Evolutionary conservation across 352 stramenopile species (phyloP).

Genomic region (Pythium aphanidermatum): DNA sequence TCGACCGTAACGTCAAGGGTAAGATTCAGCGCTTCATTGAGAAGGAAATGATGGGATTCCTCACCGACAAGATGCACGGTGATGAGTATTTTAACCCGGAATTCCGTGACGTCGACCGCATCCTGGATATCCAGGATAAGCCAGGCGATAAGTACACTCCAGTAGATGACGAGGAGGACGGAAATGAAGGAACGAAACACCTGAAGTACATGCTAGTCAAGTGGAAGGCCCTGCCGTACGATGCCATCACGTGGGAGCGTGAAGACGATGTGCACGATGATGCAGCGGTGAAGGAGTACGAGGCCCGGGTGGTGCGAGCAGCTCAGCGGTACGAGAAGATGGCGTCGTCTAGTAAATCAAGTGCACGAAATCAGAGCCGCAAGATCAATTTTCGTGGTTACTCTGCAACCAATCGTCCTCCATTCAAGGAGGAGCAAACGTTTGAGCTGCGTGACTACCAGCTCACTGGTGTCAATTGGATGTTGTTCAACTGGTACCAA

Average conservation of each 20-base stretch:
- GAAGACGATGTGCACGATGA: conserved; percentile 93
- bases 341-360: conserved; percentile 18
- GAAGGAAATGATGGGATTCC: conserved; percentile 49
- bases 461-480: conserved; percentile 98
- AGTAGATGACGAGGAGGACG: conserved; percentile 37
- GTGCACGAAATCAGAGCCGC: conserved; percentile 19
- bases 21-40: conserved; percentile 87
- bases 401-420: conserved; percentile 43
- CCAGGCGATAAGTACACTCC: conserved; percentile 63
- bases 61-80: conserved; percentile 44
- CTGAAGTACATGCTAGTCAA: conserved; percentile 98
- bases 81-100: conserved; percentile 91
- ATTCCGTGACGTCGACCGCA: conserved; percentile 84
- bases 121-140: conserved; percentile 80
- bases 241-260: conserved; percentile 97
- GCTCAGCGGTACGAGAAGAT: conserved; percentile 47
- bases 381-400: conserved; percentile 77
- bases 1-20: conserved; percentile 79
- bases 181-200: conserved; percentile 13
- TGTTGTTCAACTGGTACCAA: conserved; percentile 98
- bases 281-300: conserved; percentile 74
- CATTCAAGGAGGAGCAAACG: conserved; percentile 46
- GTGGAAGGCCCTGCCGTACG: conserved; percentile 97
- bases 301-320: conserved; percentile 49
- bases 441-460: conserved; percentile 98